Conservation (phyloP, 2,329 filamentous ascomycete genomes). For the Monosporascus sp. region DNA sequence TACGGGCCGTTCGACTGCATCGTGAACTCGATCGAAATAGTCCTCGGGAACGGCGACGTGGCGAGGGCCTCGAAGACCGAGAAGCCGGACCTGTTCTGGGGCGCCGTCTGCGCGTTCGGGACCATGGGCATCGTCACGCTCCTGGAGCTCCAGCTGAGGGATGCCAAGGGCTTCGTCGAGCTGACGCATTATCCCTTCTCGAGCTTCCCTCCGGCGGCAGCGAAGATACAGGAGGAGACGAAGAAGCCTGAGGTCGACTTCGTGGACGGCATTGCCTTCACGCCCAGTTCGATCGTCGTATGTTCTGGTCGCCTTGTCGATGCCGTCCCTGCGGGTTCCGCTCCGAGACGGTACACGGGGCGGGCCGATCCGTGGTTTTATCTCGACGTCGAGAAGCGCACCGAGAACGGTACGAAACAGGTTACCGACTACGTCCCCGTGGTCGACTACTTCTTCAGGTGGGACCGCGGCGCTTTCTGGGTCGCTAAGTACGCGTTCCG, state of each 20-base stretch:
- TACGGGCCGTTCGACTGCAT: conserved; percentile 62
- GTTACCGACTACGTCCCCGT: conserved; percentile 54
- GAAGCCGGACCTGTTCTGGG: conserved; percentile 57
- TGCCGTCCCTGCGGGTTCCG: conserved; percentile 29
- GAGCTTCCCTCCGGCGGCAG: conserved; percentile 32
- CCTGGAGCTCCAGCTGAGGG: conserved; percentile 54
- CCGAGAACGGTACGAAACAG: conserved; percentile 21
- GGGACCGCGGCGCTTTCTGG: conserved; percentile 68
- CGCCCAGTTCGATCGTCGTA: conserved; percentile 49
- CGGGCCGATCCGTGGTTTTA: conserved; percentile 69
- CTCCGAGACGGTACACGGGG: conserved; percentile 47
- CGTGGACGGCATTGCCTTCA: conserved; percentile 65
- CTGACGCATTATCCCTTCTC: conserved; percentile 49
- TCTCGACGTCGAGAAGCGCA: conserved; percentile 52
- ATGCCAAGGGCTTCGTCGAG: conserved; percentile 52
- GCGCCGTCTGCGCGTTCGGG: conserved; percentile 61
- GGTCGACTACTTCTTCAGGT: conserved; percentile 65
- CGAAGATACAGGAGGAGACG: conserved; percentile 41
- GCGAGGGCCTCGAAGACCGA: conserved; percentile 49
- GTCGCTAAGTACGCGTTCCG: conserved; percentile 56
- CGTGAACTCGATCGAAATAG: conserved; percentile 58
- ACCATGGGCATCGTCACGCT: conserved; percentile 63
- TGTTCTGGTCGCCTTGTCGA: conserved; percentile 57
- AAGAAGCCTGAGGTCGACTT: conserved; percentile 49
- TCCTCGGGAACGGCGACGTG: conserved; percentile 57